Evolutionary conservation across 148 eudicot genomes (phyloP).

Genomic region (Fallopia convolvulus): DNA sequence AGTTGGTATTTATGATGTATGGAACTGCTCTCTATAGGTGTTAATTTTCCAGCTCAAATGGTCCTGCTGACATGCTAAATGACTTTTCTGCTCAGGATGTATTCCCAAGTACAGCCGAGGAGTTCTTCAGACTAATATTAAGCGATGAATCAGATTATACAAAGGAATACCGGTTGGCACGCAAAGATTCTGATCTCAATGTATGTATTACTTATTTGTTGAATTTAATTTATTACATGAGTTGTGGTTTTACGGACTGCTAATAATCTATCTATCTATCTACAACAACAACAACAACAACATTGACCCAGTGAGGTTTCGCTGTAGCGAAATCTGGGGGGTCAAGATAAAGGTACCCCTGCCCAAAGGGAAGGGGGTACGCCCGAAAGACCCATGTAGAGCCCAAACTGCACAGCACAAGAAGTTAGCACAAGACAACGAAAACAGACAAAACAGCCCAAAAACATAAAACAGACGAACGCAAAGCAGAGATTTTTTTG

Average conservation of each 20-base stretch:
- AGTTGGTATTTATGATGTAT: constrained; percentile 46
- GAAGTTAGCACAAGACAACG: too few species aligned
- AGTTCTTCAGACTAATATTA: constrained; percentile 63
- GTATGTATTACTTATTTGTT: constrained; percentile 26
- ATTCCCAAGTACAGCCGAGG: constrained; percentile 72
- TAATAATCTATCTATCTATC: neutral
- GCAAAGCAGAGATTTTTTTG: too few species aligned
- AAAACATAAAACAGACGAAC: too few species aligned
- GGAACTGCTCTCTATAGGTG: neutral
- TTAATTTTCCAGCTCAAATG: neutral
- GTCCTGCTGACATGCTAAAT: constrained; percentile 1
- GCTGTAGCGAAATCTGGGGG: too few species aligned
- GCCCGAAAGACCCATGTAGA: too few species aligned
- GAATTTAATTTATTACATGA: neutral
- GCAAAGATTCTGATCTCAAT: constrained; percentile 71
- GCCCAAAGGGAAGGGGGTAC: too few species aligned
- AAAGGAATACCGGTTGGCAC: constrained; percentile 59
- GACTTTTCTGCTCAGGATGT: constrained; percentile 39
- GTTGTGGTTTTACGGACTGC: neutral
- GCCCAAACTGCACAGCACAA: too few species aligned
- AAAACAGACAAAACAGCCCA: too few species aligned
- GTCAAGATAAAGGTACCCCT: too few species aligned
- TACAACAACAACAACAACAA: too few species aligned
- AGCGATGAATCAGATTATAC: constrained; percentile 60
- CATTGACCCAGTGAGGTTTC: too few species aligned